A percentile compares a stretch with the other conserved stretches of the same genome.
Evolutionary conservation across 768 basidiomycete genomes (phyloP).

Genomic region (Tephrocybe rancida): DNA sequence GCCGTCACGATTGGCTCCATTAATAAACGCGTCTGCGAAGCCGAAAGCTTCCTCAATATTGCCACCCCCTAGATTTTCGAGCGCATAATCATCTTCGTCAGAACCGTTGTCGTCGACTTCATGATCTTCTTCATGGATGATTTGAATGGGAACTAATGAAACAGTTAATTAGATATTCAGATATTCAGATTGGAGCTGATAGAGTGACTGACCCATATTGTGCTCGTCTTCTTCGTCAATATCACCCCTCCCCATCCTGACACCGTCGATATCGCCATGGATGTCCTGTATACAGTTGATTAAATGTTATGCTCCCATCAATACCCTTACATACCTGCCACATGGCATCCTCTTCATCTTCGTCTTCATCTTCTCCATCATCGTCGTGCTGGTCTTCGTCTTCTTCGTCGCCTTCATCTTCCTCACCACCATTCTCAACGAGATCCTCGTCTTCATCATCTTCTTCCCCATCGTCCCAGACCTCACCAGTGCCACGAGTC

Average conservation of each 20-base stretch:
- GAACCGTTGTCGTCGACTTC: constrained; percentile 63
- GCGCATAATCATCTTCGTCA: constrained; percentile 64
- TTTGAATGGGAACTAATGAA: constrained; percentile 48
- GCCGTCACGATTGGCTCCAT: constrained; percentile 42
- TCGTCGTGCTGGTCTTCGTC: constrained; percentile 37
- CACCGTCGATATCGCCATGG: constrained; percentile 45
- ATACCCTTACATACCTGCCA: constrained; percentile 49
- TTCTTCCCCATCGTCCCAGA: constrained; percentile 71
- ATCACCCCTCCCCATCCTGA: constrained; percentile 49
- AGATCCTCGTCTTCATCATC: constrained; percentile 73
- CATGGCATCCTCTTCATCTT: constrained; percentile 53
- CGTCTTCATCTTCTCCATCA: constrained; percentile 50
- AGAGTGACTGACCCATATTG: constrained; percentile 36
- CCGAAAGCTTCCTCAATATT: constrained; percentile 55
- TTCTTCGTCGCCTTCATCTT: constrained; percentile 48
- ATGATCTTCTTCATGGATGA: constrained; percentile 64
- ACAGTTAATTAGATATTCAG: no score
- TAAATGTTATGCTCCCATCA: background rate
- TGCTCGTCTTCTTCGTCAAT: constrained; percentile 65
- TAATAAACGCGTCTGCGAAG: constrained; percentile 54
- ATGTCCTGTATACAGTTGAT: constrained; percentile 44
- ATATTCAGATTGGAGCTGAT: background rate
- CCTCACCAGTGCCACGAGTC: constrained; percentile 57
- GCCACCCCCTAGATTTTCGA: constrained; percentile 33
- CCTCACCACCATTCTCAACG: constrained; percentile 50